Evolutionary conservation across 495 filamentous ascomycete genomes (phyloP).

Genomic region (Polyplosphaeria fusca): DNA sequence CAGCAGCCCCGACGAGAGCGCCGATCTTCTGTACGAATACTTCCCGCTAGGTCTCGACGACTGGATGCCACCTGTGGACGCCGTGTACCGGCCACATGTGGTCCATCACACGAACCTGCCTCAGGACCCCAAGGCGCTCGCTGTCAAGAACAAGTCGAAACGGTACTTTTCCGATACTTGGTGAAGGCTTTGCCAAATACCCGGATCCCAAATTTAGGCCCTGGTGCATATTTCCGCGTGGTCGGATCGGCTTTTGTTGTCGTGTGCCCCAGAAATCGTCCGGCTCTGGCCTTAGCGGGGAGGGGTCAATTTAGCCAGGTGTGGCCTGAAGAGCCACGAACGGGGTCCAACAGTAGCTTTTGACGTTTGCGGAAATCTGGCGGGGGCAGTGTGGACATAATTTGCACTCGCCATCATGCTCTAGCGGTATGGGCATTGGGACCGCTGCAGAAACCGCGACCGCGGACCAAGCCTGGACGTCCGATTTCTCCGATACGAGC

Average conservation of each 20-base stretch:
- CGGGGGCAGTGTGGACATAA: no score
- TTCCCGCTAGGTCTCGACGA: slow-evolving; percentile 86
- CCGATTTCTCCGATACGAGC: no score
- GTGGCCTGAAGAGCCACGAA: no score
- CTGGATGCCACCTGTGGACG: slow-evolving; percentile 89
- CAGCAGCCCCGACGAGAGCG: slow-evolving; percentile 61
- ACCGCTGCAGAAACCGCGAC: no score
- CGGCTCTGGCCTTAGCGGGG: background rate
- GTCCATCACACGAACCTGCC: slow-evolving; percentile 83
- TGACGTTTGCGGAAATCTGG: slow-evolving; percentile 1
- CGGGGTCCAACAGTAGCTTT: no score
- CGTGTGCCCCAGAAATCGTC: no score
- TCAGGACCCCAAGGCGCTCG: slow-evolving; percentile 68
- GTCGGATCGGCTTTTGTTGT: no score
- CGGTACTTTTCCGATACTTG: slow-evolving; percentile 74
- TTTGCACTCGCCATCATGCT: no score
- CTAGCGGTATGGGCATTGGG: no score
- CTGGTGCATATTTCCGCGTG: no score
- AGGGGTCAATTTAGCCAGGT: slow-evolving; percentile 7
- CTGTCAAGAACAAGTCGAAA: slow-evolving; percentile 67
- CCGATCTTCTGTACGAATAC: slow-evolving; percentile 84
- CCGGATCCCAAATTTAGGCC: background rate
- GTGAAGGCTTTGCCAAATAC: slow-evolving; percentile 12
- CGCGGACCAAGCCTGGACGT: no score
- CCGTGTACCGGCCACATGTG: slow-evolving; percentile 87